A percentile compares a stretch with the other conserved stretches of the same genome.
phyloP scores from a whole-genome alignment of 257 asterid species.

The Nemophila menziesii region DNA sequence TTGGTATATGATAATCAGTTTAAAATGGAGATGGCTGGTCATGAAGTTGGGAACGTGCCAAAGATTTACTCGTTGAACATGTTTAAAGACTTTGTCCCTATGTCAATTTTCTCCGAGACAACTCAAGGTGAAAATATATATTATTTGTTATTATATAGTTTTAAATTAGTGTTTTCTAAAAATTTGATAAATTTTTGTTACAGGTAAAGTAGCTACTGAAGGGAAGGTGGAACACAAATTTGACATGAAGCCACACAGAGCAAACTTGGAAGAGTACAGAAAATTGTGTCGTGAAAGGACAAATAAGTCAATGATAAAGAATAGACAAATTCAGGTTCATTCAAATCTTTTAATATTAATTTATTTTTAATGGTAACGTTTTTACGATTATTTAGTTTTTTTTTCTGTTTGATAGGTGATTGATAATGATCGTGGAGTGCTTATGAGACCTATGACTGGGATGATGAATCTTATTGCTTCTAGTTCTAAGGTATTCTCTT shows the following conservation, averaged over 20 bases:
- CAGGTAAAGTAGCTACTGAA: conserved; percentile 38
- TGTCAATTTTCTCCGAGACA: conserved; percentile 69
- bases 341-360: background rate
- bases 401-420: conserved; percentile 44
- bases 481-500: conserved; percentile 48
- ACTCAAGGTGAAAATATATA: conserved; percentile 41
- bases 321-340: conserved; percentile 69
- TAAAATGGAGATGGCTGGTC: conserved; percentile 82
- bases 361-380: conserved; percentile 7
- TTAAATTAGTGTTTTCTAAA: background rate
- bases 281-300: conserved; percentile 94
- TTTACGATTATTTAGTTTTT: conserved; percentile 1
- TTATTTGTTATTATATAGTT: background rate
- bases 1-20: conserved; percentile 32
- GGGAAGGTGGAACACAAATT: conserved; percentile 92
- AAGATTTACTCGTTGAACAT: conserved; percentile 74
- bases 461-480: conserved; percentile 65
- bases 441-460: conserved; percentile 93
- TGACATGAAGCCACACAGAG: conserved; percentile 76
- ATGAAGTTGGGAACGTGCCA: conserved; percentile 44
- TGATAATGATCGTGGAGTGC: conserved; percentile 77
- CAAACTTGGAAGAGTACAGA: conserved; percentile 46
- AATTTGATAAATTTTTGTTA: background rate
- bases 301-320: conserved; percentile 75
- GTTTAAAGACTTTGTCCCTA: conserved; percentile 86